Evolutionary conservation across 2,329 filamentous ascomycete genomes (phyloP).

Genomic region (Cladosporium austrohemisphaericum): DNA sequence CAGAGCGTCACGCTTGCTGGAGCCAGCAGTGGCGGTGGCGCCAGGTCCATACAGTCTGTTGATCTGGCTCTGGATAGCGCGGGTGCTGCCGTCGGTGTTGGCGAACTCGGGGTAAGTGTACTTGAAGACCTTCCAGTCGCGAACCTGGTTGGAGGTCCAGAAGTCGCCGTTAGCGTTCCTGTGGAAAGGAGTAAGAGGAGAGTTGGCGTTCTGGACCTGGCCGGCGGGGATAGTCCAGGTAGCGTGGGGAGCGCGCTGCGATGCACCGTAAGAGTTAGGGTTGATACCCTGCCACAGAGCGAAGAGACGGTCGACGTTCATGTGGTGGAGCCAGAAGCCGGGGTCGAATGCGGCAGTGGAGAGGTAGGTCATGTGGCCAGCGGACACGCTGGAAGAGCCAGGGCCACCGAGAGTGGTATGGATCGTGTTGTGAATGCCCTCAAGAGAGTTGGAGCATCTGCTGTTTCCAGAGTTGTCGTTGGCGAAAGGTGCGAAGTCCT

Average conservation of each 20-base stretch:
- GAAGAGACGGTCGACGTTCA: constrained; percentile 33
- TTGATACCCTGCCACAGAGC: constrained; percentile 31
- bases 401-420: constrained; percentile 31
- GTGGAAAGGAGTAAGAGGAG: constrained; percentile 58
- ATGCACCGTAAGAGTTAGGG: constrained; percentile 17
- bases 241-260: constrained; percentile 15
- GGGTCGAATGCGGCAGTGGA: constrained; percentile 31
- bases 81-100: constrained; percentile 36
- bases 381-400: constrained; percentile 15
- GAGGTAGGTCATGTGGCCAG: constrained; percentile 33
- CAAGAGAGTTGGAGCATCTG: constrained; percentile 32
- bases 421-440: constrained; percentile 35
- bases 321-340: constrained; percentile 35
- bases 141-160: constrained; percentile 63
- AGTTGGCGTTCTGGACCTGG: constrained; percentile 15
- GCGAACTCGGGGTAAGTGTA: constrained; percentile 71
- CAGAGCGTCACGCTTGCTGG: constrained; percentile 24
- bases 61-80: constrained; percentile 41
- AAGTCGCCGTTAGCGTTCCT: constrained; percentile 55
- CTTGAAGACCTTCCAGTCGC: constrained; percentile 57
- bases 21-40: constrained; percentile 32
- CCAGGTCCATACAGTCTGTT: constrained; percentile 57
- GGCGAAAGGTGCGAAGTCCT: constrained; percentile 30
- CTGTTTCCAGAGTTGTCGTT: constrained; percentile 27
- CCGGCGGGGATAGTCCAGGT: constrained; percentile 20